Base-by-base conservation (phyloP, 805 yeast genomes). In the Candida piceae region DNA sequence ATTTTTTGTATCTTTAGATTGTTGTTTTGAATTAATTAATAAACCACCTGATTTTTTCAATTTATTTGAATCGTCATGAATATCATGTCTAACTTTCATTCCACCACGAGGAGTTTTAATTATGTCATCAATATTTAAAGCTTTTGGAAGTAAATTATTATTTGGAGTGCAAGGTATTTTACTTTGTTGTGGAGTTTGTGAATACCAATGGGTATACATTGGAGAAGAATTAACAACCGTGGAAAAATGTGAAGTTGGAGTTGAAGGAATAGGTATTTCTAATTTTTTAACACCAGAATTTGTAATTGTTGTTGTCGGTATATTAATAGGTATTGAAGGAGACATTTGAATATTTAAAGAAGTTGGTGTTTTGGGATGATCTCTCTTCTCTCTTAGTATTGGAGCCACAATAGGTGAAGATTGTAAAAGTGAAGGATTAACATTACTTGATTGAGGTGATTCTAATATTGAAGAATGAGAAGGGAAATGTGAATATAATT, bases 161-260 rank as follows among this genome's bases (percentile, higher is more conserved):
- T 23, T 24, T 1, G 53, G 50, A 4, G 55, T 46, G 3, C 49
- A 35, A n/a, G 41, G 9, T 4, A 37, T 29, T 29, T 35, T 41
- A 29, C 40, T 41, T 20, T 49, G 52, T 36, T 49, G 50, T 12
- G 58, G 57, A 7, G 59, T 52, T 35, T 52, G 57, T 7, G 53
- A 38, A 36, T 57, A 57, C 55, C 60, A 55, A 34, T 53, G 56
- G 2, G 53, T 54, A 39, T 57, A 59, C 55, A 59, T 53, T 9
- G 64, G 64, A 12, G 63, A 58, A 13, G 64, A 59, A 35, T 56
- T 57, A 25, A 59, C 41, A n/a, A 59, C 52, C 17, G 45, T 49
- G 12, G 60, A 55, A 30, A 59, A 59, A 30, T 59, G 60, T 13
- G 62, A 52, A 4, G 52, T 48, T 6, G 61, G 59, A 4, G 62